phyloP scores from a whole-genome alignment of 2,329 filamentous ascomycete genomes.

The Albifimbria verrucaria region DNA sequence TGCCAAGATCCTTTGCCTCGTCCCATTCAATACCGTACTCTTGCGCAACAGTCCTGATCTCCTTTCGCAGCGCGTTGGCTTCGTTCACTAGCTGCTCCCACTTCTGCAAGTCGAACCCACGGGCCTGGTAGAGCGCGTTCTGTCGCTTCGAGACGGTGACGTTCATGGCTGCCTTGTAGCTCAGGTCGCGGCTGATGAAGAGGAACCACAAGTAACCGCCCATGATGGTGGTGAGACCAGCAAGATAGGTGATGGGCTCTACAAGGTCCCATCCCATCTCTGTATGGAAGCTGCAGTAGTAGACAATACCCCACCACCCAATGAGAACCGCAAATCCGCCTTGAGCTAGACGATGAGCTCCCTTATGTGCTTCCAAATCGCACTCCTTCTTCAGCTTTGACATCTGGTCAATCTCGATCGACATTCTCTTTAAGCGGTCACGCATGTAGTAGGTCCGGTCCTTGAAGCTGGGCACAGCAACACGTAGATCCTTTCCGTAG shows the following conservation, averaged over 20 bases:
- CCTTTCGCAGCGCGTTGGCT: conserved; percentile 70
- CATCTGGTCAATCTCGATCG: conserved; percentile 63
- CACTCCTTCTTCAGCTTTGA: conserved; percentile 77
- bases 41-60: conserved; percentile 75
- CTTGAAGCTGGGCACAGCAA: conserved; percentile 81
- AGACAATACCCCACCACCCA: conserved; percentile 80
- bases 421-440: conserved; percentile 69
- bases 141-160: conserved; percentile 80
- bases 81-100: conserved; percentile 82
- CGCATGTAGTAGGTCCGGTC: conserved; percentile 90
- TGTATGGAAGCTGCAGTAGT: conserved; percentile 68
- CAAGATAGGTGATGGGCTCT: conserved; percentile 87
- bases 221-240: conserved; percentile 81
- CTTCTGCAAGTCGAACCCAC: conserved; percentile 69
- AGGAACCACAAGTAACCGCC: conserved; percentile 91
- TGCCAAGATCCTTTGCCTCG: conserved; percentile 68
- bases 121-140: conserved; percentile 68
- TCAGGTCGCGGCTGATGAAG: conserved; percentile 86
- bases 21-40: conserved; percentile 94
- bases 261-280: conserved; percentile 86
- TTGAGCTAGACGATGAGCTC: conserved; percentile 75
- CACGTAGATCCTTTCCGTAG: conserved; percentile 58
- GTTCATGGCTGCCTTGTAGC: conserved; percentile 82
- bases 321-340: conserved; percentile 72
- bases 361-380: conserved; percentile 71